Evolutionary conservation across 2,329 filamentous ascomycete genomes (phyloP).

Genomic region (Fusarium caatingaense): DNA sequence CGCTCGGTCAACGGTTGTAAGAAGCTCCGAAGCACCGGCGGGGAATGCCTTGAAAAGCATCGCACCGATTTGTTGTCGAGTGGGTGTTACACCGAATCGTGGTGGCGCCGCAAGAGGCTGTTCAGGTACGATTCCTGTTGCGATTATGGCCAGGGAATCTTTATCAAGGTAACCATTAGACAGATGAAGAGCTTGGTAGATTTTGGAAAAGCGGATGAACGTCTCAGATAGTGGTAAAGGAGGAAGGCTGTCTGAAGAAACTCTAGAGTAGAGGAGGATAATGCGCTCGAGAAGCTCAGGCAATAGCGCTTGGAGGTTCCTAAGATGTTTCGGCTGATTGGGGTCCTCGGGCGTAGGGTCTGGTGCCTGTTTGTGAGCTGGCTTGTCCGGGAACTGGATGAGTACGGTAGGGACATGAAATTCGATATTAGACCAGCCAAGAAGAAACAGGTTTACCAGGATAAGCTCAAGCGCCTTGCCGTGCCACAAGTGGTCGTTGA

Average conservation of each 20-base stretch:
- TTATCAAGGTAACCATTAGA: conserved; percentile 72
- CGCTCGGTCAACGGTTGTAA: conserved; percentile 80
- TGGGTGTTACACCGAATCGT: conserved; percentile 66
- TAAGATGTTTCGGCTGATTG: conserved; percentile 64
- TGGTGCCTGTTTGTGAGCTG: conserved; percentile 50
- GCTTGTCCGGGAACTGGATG: conserved; percentile 61
- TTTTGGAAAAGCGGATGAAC: conserved; percentile 77
- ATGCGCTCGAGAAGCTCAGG: conserved; percentile 83
- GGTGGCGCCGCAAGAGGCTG: conserved; percentile 64
- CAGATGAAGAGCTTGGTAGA: conserved; percentile 74
- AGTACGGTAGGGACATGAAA: conserved; percentile 78
- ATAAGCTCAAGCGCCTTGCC: conserved; percentile 94
- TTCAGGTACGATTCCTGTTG: conserved; percentile 68
- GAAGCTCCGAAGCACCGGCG: conserved; percentile 70
- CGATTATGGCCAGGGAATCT: conserved; percentile 71
- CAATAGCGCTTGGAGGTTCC: conserved; percentile 67
- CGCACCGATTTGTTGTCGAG: conserved; percentile 71
- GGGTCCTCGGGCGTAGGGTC: conserved; percentile 51
- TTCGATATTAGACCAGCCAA: conserved; percentile 85
- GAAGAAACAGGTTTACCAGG: conserved; percentile 81
- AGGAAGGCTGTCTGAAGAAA: conserved; percentile 76
- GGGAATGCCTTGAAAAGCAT: conserved; percentile 78
- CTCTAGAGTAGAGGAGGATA: conserved; percentile 76
- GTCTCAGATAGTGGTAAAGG: conserved; percentile 78
- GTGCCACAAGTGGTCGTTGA: conserved; percentile 96